Evolutionary conservation across 208 protist species (phyloP), one percentile per base, ranked within the genome.

Genomic region (Giardia duodenalis): DNA sequence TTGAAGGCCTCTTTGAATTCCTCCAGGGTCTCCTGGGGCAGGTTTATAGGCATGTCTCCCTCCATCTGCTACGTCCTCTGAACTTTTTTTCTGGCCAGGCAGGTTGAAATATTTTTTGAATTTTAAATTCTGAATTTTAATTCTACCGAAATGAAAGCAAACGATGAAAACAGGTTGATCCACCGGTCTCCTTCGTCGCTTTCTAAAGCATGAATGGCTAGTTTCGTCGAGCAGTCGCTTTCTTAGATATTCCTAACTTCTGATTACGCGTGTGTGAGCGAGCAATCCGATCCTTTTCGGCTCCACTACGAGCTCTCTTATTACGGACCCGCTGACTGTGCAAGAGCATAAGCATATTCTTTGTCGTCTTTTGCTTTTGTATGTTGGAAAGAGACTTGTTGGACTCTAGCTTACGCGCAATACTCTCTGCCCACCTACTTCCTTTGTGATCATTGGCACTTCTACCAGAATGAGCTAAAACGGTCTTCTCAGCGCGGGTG

Each of bases 1-100:
- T 97, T 97, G 96, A 99, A 99, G 4, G 99, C 98, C 94, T 99
- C 97, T 94, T 98, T 96, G 94, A 98, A 99, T 94, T 99, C 97
- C 46, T 97, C 96, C 44, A 98, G 96, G 95, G 99, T 97, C 90
- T 98, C 97, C 94, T 98, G 96, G n/a, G 97, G 97, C 39, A 99
- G 94, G 46, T 98, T 94, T 19, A 91, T 4, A 19, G 88, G 88
- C 0, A 91, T 2, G n/a, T 91, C 88, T 2, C 1, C 86, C 2
- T 76, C 57, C 57, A 76, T 76, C n/a, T n/a, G n/a, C n/a, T n/a
- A n/a, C n/a, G n/a, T n/a, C n/a, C n/a, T n/a, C n/a, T n/a, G n/a
- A n/a, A n/a, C n/a, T n/a, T n/a, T n/a, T n/a, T n/a, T n/a, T n/a
- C n/a, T n/a, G n/a, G n/a, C n/a, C n/a, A n/a, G n/a, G n/a, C n/a